Base-by-base conservation (phyloP, 345 rosid species). In the Euphorbia tirucalli region DNA sequence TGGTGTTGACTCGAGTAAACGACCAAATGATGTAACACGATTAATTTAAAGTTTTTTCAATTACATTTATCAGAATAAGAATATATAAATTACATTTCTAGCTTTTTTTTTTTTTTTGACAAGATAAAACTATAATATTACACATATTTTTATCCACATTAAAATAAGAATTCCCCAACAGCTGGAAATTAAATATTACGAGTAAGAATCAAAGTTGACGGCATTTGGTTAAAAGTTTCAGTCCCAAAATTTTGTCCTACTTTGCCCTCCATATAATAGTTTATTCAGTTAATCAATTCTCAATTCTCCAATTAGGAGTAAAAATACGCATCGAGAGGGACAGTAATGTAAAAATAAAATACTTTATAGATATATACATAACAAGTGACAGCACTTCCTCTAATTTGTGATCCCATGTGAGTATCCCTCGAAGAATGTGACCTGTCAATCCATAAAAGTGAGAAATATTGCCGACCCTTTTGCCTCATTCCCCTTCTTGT, bases 351-450 rank as follows among this genome's bases (percentile, higher is more conserved):
- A 77, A 41, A 5, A 1, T 32, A 22, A 7, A 19, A 5, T 3
- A 28, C n/a, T 50, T n/a, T n/a, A n/a, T 11, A 64, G 21, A 52
- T 19, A 19, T 52, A 35, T 15, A 13, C 66, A 16, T 4, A 44
- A 28, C 71, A 70, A 32, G 19, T 63, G 85, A 74, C 70, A 77
- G 75, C 76, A 41, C 74, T 6, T 79, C 82, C 71, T 77, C 74
- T 76, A 41, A 57, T 64, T 84, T 83, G 88, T 71, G 85, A 80
- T 77, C 83, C 86, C 92, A 86, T 84, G 92, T 88, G 92, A 83
- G 80, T 72, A 37, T 70, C 72, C 78, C 84, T 84, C 78, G 87
- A 78, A 76, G 81, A 57, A 44, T 46, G 87, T 37, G 87, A 80
- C 82, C 85, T 73, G 67, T 77, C 86, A 77, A 66, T 59, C 75